Percentiles rank a stretch among this genome's conserved stretches.
Evolutionary conservation across 768 basidiomycete species (phyloP).

Genomic region (Amanita molliuscula): DNA sequence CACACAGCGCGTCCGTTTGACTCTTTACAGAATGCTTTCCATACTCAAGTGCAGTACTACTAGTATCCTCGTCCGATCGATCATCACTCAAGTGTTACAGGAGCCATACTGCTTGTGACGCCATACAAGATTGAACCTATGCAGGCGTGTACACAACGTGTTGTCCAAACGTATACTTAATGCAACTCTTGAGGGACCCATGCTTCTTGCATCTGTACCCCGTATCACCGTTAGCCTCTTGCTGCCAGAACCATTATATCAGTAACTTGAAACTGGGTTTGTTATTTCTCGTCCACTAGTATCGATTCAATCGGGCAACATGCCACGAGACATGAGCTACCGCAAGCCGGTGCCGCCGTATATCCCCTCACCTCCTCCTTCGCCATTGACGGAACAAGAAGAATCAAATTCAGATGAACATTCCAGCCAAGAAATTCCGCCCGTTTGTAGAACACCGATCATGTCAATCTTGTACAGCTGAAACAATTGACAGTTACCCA

Average conservation of each 20-base stretch:
- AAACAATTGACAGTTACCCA: slow-evolving; percentile 13
- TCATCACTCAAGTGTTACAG: neutral
- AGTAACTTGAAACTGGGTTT: neutral
- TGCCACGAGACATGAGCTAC: slow-evolving; percentile 45
- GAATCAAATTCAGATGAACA: neutral
- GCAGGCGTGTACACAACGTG: slow-evolving; percentile 5
- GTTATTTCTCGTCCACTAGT: slow-evolving; percentile 5
- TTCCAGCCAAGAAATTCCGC: neutral
- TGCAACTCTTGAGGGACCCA: neutral
- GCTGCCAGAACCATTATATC: slow-evolving; percentile 1
- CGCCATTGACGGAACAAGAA: slow-evolving; percentile 16
- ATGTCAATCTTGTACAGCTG: neutral
- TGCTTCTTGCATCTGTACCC: neutral
- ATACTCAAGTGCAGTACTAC: too few species aligned
- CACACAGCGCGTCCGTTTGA: too few species aligned
- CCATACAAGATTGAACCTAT: neutral
- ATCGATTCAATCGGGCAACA: slow-evolving; percentile 7
- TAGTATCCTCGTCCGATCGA: too few species aligned
- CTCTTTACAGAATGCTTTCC: too few species aligned
- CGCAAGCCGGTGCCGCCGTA: slow-evolving; percentile 63
- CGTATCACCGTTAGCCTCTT: neutral
- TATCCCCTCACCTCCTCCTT: slow-evolving; percentile 52
- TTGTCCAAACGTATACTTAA: neutral
- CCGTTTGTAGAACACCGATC: neutral
- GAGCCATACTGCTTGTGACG: neutral